Base-by-base conservation (phyloP, 179 eudicot genomes). In the Camellia oleifera region DNA sequence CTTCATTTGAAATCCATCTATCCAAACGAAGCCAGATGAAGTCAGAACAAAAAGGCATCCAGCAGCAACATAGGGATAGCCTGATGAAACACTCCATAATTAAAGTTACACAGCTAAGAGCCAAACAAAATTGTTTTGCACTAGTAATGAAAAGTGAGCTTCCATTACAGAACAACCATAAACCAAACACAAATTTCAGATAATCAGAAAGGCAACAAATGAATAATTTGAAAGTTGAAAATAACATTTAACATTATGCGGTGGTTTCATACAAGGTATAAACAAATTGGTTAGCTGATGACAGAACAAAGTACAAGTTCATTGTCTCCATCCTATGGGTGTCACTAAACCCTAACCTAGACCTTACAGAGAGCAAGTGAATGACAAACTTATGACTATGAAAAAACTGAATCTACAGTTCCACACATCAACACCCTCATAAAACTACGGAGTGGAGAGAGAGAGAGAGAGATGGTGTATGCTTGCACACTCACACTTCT, bases 221-320 rank as follows among this genome's bases (percentile, higher is more conserved):
- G 26, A 73, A 69, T 46, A 46, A n/a, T 15, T 44, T 68, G 11
- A 12, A 32, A 68, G 44, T 9, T 45, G 7, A 7, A n/a, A n/a
- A 18, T 70, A 48, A 48, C 57, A 26, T 4, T 32, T 48, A 48
- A 48, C 52, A 48, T 50, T 72, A 72, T 50, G 75, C 23, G 18
- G 75, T 20, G 75, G 75, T 53, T 52, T 72, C n/a, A 44, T 57
- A 58, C 74, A 23, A 78, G 75, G 54, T 56, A 69, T 69, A 7
- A 69, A 78, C 81, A 69, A 69, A 78, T 15, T 13, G 69, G 68
- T 78, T 44, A 69, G 76, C 81, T 58, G 42, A 14, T 54, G 48
- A 32, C 2, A 32, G 52, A 66, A 42, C 40, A 45, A 52, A 50
- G 4, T 15, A 45, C 60, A 7, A 78, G 52, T 67, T 54, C 26